Conservation (phyloP, 176 grass and related monocot species). For the Microstegium vimineum region DNA sequence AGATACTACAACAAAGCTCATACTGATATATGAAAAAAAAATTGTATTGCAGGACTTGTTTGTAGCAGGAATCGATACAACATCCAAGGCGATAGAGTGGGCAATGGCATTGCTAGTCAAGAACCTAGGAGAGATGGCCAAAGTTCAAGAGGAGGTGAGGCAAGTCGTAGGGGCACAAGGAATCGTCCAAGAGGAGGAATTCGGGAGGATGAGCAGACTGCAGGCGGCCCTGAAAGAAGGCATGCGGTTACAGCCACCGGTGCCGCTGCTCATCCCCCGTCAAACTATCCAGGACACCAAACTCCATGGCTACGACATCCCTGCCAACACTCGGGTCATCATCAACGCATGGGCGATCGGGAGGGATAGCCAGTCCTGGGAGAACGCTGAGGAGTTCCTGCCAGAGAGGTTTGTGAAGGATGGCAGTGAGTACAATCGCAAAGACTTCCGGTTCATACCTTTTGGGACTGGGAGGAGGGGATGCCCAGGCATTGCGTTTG, state of each 20-base stretch:
- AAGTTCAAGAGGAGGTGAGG: conserved; percentile 34
- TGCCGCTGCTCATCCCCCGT: conserved; percentile 15
- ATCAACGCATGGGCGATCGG: conserved; percentile 65
- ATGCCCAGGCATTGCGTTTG: conserved; percentile 13
- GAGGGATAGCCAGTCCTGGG: conserved; percentile 30
- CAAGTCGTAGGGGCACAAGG: not conserved
- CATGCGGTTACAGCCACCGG: conserved; percentile 39
- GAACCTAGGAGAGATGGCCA: conserved; percentile 44
- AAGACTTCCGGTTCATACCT: conserved; percentile 26
- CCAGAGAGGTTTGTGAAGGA: conserved; percentile 29
- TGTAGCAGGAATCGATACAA: conserved; percentile 28
- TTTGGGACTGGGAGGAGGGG: conserved; percentile 43
- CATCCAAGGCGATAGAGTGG: conserved; percentile 38
- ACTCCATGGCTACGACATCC: conserved; percentile 39
- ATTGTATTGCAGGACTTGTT: conserved; percentile 32
- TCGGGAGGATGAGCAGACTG: conserved; percentile 18
- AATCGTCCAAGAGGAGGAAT: conserved; percentile 7
- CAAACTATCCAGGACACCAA: conserved; percentile 33
- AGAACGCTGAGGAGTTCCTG: conserved; percentile 29
- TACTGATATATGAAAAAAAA: not conserved
- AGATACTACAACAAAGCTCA: no score
- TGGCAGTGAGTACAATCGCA: not conserved
- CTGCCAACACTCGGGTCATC: conserved; percentile 23
- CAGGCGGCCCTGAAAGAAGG: conserved; percentile 43
- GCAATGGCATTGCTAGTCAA: conserved; percentile 49